Conservation (phyloP, 2,329 filamentous ascomycete species). For the Aspergillus jensenii region DNA sequence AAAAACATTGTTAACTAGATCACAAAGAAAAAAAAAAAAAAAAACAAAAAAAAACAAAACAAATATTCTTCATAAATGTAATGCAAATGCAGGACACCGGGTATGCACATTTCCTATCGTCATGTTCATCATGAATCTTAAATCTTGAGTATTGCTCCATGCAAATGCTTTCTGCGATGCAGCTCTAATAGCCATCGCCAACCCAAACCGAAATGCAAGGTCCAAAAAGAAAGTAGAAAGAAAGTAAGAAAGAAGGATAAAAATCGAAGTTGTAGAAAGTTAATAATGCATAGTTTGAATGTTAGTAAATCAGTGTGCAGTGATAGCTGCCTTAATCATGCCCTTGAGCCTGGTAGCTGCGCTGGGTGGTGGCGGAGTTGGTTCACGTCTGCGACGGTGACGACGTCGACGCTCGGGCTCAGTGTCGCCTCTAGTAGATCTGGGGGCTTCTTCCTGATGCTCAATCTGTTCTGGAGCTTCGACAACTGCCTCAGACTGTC, state of each 20-base stretch:
- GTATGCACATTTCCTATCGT: neutral
- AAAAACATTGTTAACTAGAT: neutral
- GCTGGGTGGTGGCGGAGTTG: slow-evolving; percentile 26
- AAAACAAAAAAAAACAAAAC: neutral
- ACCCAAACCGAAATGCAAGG: neutral
- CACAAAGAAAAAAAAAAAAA: neutral
- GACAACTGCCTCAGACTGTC: slow-evolving; percentile 22
- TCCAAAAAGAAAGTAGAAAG: neutral
- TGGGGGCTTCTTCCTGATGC: slow-evolving; percentile 3
- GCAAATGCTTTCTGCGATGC: slow-evolving; percentile 1
- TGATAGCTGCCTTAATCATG: slow-evolving; percentile 30
- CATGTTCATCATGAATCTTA: neutral
- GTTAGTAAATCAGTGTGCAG: slow-evolving; percentile 24
- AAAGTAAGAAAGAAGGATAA: neutral
- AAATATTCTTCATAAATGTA: neutral
- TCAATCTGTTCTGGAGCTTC: slow-evolving; percentile 18
- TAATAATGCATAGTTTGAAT: slow-evolving; percentile 9
- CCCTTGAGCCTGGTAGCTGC: slow-evolving; percentile 31
- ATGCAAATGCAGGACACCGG: slow-evolving; percentile 2
- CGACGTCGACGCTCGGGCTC: slow-evolving; percentile 25
- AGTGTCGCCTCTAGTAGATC: slow-evolving; percentile 14
- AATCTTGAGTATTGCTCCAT: slow-evolving; percentile 4
- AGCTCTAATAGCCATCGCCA: slow-evolving; percentile 1
- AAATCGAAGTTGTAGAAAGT: neutral
- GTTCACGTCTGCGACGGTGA: slow-evolving; percentile 29